Conservation (phyloP, 345 rosid genomes). For the Salix koriyanagi region DNA sequence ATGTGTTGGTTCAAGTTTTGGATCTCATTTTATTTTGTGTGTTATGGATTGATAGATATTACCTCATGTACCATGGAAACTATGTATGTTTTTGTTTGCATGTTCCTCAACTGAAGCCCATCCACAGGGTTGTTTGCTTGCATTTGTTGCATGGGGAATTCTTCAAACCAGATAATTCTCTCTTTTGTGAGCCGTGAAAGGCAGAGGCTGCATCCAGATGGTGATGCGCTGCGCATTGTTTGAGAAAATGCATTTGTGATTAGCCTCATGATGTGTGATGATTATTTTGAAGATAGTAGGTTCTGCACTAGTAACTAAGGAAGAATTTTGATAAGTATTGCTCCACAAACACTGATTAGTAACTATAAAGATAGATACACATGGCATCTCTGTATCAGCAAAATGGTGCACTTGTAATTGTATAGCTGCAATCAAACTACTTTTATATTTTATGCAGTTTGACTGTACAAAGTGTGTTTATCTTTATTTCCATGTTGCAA, state of each 20-base stretch:
- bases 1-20: neutral
- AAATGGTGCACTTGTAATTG: neutral
- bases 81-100: neutral
- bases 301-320: neutral
- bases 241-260: neutral
- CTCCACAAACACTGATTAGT: neutral
- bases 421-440: neutral
- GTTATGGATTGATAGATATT: neutral
- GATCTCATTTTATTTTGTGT: neutral
- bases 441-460: neutral
- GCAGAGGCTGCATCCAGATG: neutral
- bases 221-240: neutral
- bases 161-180: conserved; percentile 1
- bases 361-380: neutral
- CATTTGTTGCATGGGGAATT: neutral
- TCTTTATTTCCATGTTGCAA: neutral
- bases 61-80: neutral
- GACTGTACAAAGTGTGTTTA: neutral
- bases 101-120: neutral
- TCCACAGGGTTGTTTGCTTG: neutral
- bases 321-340: neutral
- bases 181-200: neutral
- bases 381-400: neutral
- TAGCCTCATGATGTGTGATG: neutral
- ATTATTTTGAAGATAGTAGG: neutral